Evolutionary conservation across 805 yeast species (phyloP), one percentile per base, ranked within the genome.

Genomic region (Yamadazyma philogaea): DNA sequence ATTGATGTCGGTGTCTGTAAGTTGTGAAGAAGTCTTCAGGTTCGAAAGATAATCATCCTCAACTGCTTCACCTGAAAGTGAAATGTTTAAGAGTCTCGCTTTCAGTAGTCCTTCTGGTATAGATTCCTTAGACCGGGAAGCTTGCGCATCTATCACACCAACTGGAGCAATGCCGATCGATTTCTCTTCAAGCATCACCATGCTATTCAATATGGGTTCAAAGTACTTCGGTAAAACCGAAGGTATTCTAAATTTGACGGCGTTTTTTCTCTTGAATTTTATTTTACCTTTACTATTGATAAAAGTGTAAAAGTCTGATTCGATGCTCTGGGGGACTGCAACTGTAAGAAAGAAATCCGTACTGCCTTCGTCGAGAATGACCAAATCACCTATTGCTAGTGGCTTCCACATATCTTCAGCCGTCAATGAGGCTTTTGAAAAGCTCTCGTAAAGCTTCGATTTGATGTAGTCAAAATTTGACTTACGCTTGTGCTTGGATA

Each of bases 381-480:
- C 88, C 36, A 82, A 63, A 57, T 84, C 90, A 35, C 91, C 90
- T 3, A 79, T 63, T 6, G 64, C 49, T 12, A 79, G 38, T 3
- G 61, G 54, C 7, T 51, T 37, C 8, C 43, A 43, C 1, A 52
- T 48, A 14, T 32, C 44, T 6, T 31, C 43, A 6, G 53, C 48
- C 5, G 59, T 48, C 8, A 58, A 51, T 2, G 44, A 45, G 3
- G 58, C 56, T 10, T 42, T 48, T 8, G 33, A 17, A n/a, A 57
- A 24, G 12, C 28, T 24, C 28, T 24, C 8, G 28, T 24, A 24
- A 24, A 24, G 28, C 12, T 24, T 24, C 8, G 28, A 24, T 24
- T 24, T 24, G 28, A 24, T 24, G 12, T 24, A 24, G 10, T 24
- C 28, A n/a, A 24, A 24, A 24, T 24, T 24, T 4, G 28, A 24